phyloP scores from a whole-genome alignment of 495 filamentous ascomycete species.

The Xylaria bambusicola region DNA sequence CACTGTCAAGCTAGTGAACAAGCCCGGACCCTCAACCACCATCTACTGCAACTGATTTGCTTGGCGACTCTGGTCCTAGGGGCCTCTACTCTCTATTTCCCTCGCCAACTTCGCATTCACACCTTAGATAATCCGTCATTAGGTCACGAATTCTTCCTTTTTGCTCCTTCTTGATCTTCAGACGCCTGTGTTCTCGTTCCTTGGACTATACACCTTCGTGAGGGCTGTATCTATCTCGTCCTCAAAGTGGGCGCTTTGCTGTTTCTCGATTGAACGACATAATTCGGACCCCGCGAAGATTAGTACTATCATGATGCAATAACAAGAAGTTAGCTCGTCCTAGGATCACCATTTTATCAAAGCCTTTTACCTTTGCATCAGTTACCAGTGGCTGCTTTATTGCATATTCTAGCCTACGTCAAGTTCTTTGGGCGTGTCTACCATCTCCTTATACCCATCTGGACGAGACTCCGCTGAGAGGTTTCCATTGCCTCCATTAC shows the following conservation, averaged over 20 bases:
- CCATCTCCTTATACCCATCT: neutral
- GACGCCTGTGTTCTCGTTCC: neutral
- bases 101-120: neutral
- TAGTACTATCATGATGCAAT: conserved; percentile 5
- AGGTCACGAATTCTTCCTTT: too few species aligned
- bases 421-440: neutral
- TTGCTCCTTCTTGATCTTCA: conserved; percentile 1
- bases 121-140: neutral
- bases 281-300: neutral
- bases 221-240: neutral
- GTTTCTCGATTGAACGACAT: conserved; percentile 7
- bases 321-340: neutral
- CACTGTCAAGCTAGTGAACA: neutral
- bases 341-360: neutral
- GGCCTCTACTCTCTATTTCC: neutral
- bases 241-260: neutral
- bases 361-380: neutral
- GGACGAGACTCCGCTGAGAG: neutral
- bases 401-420: neutral
- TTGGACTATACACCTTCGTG: neutral
- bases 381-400: conserved; percentile 1
- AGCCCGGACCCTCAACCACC: neutral
- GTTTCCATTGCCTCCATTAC: neutral
- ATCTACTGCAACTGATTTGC: neutral
- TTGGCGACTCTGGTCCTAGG: conserved; percentile 5